Base-by-base conservation (phyloP, 2,329 filamentous ascomycete genomes). In the Cladosporium halotolerans region DNA sequence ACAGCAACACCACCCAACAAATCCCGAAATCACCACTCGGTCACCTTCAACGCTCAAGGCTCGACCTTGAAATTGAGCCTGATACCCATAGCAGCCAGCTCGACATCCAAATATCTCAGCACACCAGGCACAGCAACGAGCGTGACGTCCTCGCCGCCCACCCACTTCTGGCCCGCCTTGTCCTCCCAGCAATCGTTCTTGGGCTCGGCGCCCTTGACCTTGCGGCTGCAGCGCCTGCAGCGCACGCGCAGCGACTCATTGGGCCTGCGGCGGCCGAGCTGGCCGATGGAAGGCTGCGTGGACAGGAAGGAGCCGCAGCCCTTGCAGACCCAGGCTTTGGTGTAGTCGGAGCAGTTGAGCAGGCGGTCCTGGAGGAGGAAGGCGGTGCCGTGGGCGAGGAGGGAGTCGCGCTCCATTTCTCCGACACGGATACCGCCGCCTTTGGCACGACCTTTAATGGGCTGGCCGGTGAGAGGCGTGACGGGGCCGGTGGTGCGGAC, bases 371-470 rank as follows among this genome's bases (percentile, higher is more conserved):
- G 93, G 5, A 99, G 80, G 56, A 99, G 73, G 76, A 95, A 97
- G 3, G 92, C 91, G 2, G 91, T 93, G 19, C 93, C 93, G 77
- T 99, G 93, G 4, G 93, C 93, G 54, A 99, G 81, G 18, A 99
- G 78, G 3, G 92, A 89, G 71, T 99, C 93, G 61, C 93, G 87
- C 75, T 99, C 93, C 93, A 99, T 99, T 73, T 99, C 93, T 73
- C 93, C 93, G 31, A 99, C 92, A 78, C 93, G 90, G 68, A 99
- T 96, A 84, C 93, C 93, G 75, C 93, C 93, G 67, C 92, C 93
- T 72, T 92, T 89, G 70, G 95, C 93, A 70, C 93, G 81, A 59
- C 93, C 93, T 77, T 97, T 96, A 78, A 99, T 93, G 39, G 93
- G 93, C 70, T 99, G 93, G 32, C 92, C 91, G 0, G 92, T 97